phyloP scores from a whole-genome alignment of 2,329 filamentous ascomycete species.

The Colletotrichum acutatum region DNA sequence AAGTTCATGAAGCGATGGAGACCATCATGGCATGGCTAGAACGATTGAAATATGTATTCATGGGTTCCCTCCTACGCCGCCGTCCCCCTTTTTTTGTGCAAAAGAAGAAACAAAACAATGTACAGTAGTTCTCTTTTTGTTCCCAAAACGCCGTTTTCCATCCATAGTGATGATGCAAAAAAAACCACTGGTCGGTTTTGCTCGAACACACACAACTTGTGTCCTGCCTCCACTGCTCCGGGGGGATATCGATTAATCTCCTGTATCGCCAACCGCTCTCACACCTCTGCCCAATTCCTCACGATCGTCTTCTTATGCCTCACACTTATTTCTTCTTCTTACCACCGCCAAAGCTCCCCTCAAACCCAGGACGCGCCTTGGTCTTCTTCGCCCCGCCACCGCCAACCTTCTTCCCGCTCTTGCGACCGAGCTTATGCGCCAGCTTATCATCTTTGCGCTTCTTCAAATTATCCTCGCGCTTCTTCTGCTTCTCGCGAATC shows the following conservation, averaged over 20 bases:
- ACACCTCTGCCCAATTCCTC: neutral
- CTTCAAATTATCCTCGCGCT: constrained; percentile 81
- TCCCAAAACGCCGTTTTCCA: constrained; percentile 21
- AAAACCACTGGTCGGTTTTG: neutral
- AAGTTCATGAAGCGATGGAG: neutral
- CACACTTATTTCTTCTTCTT: constrained; percentile 51
- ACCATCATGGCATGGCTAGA: constrained; percentile 21
- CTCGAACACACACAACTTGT: neutral
- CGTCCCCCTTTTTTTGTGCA: constrained; percentile 21
- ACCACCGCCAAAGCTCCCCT: constrained; percentile 72
- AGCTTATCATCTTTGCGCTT: constrained; percentile 80
- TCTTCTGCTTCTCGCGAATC: constrained; percentile 83
- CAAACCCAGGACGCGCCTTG: constrained; percentile 74
- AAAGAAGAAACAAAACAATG: neutral
- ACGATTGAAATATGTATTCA: constrained; percentile 33
- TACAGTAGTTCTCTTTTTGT: neutral
- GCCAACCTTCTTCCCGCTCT: constrained; percentile 58
- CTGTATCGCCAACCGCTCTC: neutral
- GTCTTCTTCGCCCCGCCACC: constrained; percentile 40
- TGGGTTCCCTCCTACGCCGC: constrained; percentile 30
- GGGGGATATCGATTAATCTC: constrained; percentile 28
- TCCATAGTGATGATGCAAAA: constrained; percentile 23
- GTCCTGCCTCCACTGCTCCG: neutral
- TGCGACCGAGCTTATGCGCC: constrained; percentile 67
- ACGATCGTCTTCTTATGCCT: neutral